Conservation (phyloP, 169 alveolate species). For the Eimeria sp. region DNA sequence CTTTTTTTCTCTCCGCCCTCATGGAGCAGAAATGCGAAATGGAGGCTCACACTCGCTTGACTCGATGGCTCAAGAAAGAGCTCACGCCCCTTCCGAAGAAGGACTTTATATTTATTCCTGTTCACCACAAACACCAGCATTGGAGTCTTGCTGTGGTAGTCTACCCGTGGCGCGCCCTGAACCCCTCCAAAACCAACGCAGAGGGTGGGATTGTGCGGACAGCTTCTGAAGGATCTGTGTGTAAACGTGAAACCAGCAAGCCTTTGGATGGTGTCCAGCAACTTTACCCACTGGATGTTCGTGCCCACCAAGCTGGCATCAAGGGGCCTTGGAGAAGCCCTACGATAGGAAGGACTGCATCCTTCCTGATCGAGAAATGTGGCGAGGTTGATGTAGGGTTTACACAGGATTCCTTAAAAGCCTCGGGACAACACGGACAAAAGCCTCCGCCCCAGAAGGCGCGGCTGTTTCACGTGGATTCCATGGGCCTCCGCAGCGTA, state of each 20-base stretch:
- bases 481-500: slow-evolving; percentile 70
- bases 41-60: slow-evolving; percentile 64
- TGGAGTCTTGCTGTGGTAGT: slow-evolving; percentile 71
- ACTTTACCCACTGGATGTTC: not conserved
- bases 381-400: not conserved
- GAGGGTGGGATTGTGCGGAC: not conserved
- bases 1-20: slow-evolving; percentile 71
- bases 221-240: slow-evolving; percentile 6
- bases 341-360: not conserved
- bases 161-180: slow-evolving; percentile 40
- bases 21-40: slow-evolving; percentile 14
- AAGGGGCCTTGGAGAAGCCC: not conserved
- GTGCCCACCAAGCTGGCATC: not conserved
- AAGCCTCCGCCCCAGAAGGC: slow-evolving; percentile 20
- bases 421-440: slow-evolving; percentile 17
- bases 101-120: slow-evolving; percentile 68
- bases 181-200: slow-evolving; percentile 20
- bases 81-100: slow-evolving; percentile 48
- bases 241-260: slow-evolving; percentile 7
- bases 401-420: not conserved
- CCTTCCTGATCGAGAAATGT: not conserved
- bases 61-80: slow-evolving; percentile 75
- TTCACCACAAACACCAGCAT: slow-evolving; percentile 69
- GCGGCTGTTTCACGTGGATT: slow-evolving; percentile 56
- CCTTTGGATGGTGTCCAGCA: not conserved